These are phyloP conservation scores for Hamigera avellanea DNA, from an alignment of 495 filamentous ascomycete species.

Conservation along the genomic window DNA sequence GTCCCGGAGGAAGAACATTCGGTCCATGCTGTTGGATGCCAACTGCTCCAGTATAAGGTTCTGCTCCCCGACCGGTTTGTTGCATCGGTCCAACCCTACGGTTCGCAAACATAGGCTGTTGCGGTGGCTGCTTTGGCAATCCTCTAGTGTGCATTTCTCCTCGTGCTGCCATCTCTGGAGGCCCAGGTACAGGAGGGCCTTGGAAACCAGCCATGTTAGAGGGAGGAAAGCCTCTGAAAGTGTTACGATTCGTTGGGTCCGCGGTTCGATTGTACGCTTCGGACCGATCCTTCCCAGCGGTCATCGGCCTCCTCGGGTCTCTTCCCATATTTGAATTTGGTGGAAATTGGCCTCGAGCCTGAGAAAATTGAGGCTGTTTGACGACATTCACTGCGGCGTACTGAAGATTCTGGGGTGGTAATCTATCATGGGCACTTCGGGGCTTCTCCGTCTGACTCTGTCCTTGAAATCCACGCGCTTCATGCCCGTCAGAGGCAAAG, in stretches of 20 bases:
- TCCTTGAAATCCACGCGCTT: neutral
- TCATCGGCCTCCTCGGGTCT: neutral
- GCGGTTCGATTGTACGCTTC: neutral
- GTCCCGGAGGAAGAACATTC: too few species aligned
- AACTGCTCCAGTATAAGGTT: too few species aligned
- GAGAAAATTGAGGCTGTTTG: constrained; percentile 3
- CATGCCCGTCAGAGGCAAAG: neutral
- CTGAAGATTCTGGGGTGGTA: neutral
- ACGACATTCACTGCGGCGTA: constrained; percentile 4
- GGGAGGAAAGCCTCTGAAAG: too few species aligned
- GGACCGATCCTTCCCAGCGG: too few species aligned
- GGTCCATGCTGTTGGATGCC: too few species aligned
- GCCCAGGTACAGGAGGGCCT: neutral
- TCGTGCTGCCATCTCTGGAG: neutral
- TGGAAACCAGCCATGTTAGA: too few species aligned
- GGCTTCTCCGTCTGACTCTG: neutral
- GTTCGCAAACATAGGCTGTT: too few species aligned
- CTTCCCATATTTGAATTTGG: neutral
- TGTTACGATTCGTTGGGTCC: neutral
- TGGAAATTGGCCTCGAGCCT: neutral
- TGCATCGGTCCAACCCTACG: too few species aligned
- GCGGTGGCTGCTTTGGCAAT: too few species aligned
- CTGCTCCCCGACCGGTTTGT: too few species aligned
- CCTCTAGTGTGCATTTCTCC: neutral
- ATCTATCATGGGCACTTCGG: neutral